phyloP scores from a whole-genome alignment of 768 basidiomycete genomes.

The Leccinum obscurum region DNA sequence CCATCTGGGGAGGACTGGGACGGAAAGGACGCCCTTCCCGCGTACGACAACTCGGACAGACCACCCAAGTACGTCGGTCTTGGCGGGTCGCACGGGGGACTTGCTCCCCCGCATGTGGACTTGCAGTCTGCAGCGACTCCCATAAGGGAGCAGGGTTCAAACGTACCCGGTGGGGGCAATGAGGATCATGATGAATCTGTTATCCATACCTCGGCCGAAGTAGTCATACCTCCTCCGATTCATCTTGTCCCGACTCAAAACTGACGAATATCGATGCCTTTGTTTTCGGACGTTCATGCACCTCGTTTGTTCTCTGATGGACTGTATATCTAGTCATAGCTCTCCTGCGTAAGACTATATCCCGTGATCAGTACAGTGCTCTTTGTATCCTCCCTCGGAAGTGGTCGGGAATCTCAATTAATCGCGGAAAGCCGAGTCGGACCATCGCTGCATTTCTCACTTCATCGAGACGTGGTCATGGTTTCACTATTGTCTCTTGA shows the following conservation, averaged over 20 bases:
- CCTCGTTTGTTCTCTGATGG: not conserved
- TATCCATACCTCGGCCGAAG: not conserved
- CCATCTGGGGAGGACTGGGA: conserved; percentile 31
- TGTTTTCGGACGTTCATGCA: not conserved
- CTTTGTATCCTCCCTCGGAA: not conserved
- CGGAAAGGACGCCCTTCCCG: conserved; percentile 49
- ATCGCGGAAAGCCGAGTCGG: not conserved
- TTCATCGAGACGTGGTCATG: not conserved
- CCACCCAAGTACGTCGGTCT: conserved; percentile 47
- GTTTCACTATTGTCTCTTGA: conserved; percentile 10
- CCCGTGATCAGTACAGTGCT: too few relatives aligned
- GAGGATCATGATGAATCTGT: not conserved
- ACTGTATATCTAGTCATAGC: not conserved
- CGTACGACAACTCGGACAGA: conserved; percentile 45
- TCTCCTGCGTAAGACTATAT: not conserved
- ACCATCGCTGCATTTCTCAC: not conserved
- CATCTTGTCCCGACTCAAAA: conserved; percentile 1
- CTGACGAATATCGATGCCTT: conserved; percentile 5
- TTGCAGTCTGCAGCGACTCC: not conserved
- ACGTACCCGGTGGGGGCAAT: not conserved
- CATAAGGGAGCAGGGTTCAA: conserved; percentile 4
- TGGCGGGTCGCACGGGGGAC: conserved; percentile 6
- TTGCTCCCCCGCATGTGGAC: not conserved
- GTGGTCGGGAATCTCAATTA: not conserved
- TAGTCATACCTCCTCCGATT: not conserved